Percentiles rank a stretch among this genome's conserved stretches.
Conservation (phyloP, 2,329 filamentous ascomycete species). For the Phoma herbarum region DNA sequence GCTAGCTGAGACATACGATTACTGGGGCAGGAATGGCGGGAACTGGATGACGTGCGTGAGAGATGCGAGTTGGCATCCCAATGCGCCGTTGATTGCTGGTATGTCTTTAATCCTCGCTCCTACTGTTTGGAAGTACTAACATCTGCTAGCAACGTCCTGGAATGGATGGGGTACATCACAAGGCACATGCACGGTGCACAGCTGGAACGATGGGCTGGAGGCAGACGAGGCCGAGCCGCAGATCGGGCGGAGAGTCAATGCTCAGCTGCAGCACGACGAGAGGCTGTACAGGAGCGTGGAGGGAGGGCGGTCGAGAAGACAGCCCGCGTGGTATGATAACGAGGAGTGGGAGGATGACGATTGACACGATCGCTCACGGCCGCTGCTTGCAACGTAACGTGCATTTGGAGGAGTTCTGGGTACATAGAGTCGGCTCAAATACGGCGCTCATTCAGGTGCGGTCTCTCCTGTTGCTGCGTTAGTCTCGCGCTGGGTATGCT, state of each 20-base stretch:
- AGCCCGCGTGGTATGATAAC: constrained; percentile 38
- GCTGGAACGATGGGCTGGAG: constrained; percentile 73
- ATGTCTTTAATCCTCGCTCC: constrained; percentile 39
- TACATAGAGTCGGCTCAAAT: not conserved
- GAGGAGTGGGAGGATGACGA: constrained; percentile 44
- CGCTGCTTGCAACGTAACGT: not conserved
- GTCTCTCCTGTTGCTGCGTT: not conserved
- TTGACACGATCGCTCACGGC: constrained; percentile 16
- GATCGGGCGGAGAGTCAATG: constrained; percentile 48
- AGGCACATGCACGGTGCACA: constrained; percentile 80
- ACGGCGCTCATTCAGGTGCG: constrained; percentile 3
- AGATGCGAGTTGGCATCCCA: constrained; percentile 91
- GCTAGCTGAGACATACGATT: constrained; percentile 65
- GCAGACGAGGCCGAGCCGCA: constrained; percentile 65
- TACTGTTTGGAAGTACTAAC: constrained; percentile 20
- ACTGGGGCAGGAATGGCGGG: constrained; percentile 62
- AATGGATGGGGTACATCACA: constrained; percentile 77
- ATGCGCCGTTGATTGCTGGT: constrained; percentile 78
- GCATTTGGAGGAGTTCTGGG: not conserved
- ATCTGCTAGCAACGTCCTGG: constrained; percentile 74
- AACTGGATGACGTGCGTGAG: constrained; percentile 81
- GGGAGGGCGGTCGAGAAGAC: constrained; percentile 32
- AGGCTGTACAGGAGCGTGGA: constrained; percentile 40
- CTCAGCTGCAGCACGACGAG: constrained; percentile 49
- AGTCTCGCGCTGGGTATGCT: not conserved